phyloP scores from a whole-genome alignment of 2,329 filamentous ascomycete species.

The Claviceps capensis region DNA sequence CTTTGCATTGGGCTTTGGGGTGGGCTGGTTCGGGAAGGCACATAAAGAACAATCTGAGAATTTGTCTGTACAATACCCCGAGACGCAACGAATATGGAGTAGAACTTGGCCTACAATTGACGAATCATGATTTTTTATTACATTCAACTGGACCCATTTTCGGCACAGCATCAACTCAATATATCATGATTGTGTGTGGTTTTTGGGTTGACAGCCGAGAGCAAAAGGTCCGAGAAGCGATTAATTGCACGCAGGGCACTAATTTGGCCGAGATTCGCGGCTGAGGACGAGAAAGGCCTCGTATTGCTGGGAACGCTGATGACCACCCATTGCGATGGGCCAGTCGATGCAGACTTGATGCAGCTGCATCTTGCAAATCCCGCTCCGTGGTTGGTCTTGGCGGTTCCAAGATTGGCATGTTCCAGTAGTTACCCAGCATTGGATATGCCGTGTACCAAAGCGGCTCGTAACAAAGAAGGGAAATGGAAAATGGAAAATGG shows the following conservation, averaged over 20 bases:
- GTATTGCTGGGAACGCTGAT: not conserved
- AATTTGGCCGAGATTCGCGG: not conserved
- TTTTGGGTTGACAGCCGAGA: not conserved
- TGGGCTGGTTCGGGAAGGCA: not conserved
- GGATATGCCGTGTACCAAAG: not conserved
- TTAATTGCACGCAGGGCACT: not conserved
- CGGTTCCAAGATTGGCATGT: not conserved
- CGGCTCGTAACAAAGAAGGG: not conserved
- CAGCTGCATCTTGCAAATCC: not conserved
- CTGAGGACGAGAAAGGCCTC: not conserved
- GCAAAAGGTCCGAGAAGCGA: not conserved
- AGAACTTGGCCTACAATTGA: not conserved
- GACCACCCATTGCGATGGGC: not conserved
- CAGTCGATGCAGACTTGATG: not conserved
- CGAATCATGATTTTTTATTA: not conserved
- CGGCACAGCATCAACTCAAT: not conserved
- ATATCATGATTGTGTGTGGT: not conserved
- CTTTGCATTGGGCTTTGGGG: not conserved
- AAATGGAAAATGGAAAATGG: no score
- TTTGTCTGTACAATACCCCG: not conserved
- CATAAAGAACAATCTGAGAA: not conserved
- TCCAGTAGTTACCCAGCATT: not conserved
- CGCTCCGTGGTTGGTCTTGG: not conserved
- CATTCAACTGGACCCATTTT: not conserved
- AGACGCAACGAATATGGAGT: not conserved